phyloP scores from a whole-genome alignment of 2,329 filamentous ascomycete species.

The Phialemonium atrogriseum region DNA sequence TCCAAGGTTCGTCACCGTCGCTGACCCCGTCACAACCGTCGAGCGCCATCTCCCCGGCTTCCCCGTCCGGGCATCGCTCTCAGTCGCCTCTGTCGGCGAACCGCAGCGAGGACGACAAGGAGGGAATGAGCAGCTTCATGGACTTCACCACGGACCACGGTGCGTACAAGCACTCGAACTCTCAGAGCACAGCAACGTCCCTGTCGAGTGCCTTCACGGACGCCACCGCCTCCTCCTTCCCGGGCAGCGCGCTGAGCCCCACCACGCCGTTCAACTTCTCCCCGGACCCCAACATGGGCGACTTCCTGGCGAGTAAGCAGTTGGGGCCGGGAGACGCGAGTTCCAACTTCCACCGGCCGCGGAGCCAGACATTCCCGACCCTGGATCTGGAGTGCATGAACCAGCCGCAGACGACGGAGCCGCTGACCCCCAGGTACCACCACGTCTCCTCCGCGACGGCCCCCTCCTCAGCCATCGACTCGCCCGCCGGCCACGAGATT shows the following conservation, averaged over 20 bases:
- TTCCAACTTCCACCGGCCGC: slow-evolving; percentile 61
- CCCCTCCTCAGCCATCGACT: slow-evolving; percentile 44
- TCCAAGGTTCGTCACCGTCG: slow-evolving; percentile 44
- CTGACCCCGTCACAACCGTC: slow-evolving; percentile 54
- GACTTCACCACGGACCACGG: slow-evolving; percentile 46
- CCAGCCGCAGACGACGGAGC: slow-evolving; percentile 29
- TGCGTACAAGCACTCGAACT: slow-evolving; percentile 54
- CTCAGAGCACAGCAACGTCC: slow-evolving; percentile 58
- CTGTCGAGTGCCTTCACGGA: slow-evolving; percentile 61
- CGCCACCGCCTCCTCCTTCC: slow-evolving; percentile 57
- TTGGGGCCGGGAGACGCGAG: slow-evolving; percentile 24
- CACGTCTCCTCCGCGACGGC: slow-evolving; percentile 37
- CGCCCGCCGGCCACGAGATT: slow-evolving; percentile 39
- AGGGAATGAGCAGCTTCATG: slow-evolving; percentile 43
- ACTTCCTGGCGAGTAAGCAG: slow-evolving; percentile 44
- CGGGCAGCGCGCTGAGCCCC: slow-evolving; percentile 64
- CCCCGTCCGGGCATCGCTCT: slow-evolving; percentile 57
- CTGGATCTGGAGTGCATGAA: slow-evolving; percentile 53
- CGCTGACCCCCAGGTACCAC: slow-evolving; percentile 42
- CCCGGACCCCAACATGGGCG: slow-evolving; percentile 61
- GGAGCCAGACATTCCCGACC: slow-evolving; percentile 80
- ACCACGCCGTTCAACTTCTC: slow-evolving; percentile 68
- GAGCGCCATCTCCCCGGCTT: slow-evolving; percentile 62
- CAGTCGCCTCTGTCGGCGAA: slow-evolving; percentile 63
- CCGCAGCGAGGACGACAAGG: slow-evolving; percentile 62